Conservation (phyloP, 2,329 filamentous ascomycete species). For the Venturia effusa region DNA sequence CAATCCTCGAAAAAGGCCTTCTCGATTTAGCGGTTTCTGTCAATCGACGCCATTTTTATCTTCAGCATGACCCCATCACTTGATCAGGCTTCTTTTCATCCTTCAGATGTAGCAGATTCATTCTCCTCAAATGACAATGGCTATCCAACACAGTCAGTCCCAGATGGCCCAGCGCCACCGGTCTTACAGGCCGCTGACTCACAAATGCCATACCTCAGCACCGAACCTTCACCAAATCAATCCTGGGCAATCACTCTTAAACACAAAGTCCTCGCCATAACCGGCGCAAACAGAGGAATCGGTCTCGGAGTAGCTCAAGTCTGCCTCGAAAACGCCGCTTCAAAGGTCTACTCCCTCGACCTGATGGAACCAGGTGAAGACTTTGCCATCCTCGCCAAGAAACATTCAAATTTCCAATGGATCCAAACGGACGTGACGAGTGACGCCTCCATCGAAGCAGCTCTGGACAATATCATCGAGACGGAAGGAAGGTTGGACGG, state of each 20-base stretch:
- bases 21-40: not conserved
- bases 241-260: slow-evolving; percentile 39
- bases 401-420: slow-evolving; percentile 36
- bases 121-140: not conserved
- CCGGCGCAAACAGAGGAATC: slow-evolving; percentile 50
- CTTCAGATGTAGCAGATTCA: not conserved
- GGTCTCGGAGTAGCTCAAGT: slow-evolving; percentile 56
- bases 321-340: slow-evolving; percentile 52
- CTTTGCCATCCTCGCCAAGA: slow-evolving; percentile 36
- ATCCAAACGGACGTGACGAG: slow-evolving; percentile 1
- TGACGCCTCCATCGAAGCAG: slow-evolving; percentile 22
- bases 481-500: slow-evolving; percentile 39
- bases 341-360: slow-evolving; percentile 51
- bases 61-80: not conserved
- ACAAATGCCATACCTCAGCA: slow-evolving; percentile 24
- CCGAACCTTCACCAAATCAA: slow-evolving; percentile 32
- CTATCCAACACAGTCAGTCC: not conserved
- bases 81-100: not conserved
- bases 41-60: not conserved
- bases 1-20: not conserved
- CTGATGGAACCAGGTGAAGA: slow-evolving; percentile 39
- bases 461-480: slow-evolving; percentile 30
- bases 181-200: not conserved
- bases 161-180: not conserved
- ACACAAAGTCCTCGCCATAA: slow-evolving; percentile 42